phyloP scores from a whole-genome alignment of 1,284 basidiomycete species.

The Heterobasidion annosum region DNA sequence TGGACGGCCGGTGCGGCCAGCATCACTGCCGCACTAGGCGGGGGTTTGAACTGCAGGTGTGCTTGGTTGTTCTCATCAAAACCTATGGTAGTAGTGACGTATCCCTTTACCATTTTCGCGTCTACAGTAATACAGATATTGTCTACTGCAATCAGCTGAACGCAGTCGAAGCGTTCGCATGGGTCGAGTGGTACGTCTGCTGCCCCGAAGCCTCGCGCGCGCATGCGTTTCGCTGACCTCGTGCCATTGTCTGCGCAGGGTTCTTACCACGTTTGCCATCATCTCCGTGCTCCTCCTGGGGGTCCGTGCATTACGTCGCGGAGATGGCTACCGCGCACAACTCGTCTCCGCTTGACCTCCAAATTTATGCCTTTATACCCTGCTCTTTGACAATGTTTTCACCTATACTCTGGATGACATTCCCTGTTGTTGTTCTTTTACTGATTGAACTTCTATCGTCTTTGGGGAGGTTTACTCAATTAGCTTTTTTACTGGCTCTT shows the following conservation, averaged over 20 bases:
- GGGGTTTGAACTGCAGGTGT: conserved; percentile 59
- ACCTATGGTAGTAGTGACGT: neutral
- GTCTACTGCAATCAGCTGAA: conserved; percentile 43
- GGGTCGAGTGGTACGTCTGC: conserved; percentile 21
- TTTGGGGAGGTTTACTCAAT: too few relatives aligned
- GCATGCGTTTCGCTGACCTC: neutral
- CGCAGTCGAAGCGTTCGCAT: conserved; percentile 24
- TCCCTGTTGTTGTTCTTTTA: too few relatives aligned
- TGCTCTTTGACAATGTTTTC: neutral
- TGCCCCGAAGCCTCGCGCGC: neutral
- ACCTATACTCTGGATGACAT: too few relatives aligned
- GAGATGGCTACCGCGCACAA: conserved; percentile 20
- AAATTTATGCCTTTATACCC: neutral
- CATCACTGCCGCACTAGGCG: conserved; percentile 55
- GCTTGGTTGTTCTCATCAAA: conserved; percentile 9
- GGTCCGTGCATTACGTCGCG: conserved; percentile 18
- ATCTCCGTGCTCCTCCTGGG: conserved; percentile 20
- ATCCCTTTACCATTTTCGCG: neutral
- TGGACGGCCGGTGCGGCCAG: conserved; percentile 37
- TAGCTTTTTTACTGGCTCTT: too few relatives aligned
- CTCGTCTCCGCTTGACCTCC: conserved; percentile 14
- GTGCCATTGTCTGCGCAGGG: conserved; percentile 10
- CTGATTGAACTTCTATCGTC: too few relatives aligned
- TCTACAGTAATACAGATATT: conserved; percentile 26
- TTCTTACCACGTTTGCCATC: conserved; percentile 21